Conservation (phyloP, 1,284 basidiomycete genomes). For the Ustilago trichophora region DNA sequence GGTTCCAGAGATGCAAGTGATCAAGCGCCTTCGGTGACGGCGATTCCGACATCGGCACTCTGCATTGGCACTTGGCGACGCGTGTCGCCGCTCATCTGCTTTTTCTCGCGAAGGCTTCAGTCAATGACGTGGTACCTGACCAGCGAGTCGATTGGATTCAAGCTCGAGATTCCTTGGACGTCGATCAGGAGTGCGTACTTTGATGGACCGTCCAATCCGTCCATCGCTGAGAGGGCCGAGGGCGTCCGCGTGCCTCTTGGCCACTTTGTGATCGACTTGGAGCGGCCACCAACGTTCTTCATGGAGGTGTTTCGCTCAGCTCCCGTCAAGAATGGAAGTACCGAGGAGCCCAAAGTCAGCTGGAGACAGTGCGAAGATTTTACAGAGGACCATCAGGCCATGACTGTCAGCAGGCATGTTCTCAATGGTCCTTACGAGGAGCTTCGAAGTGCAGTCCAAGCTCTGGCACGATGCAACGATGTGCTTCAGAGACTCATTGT, state of each 20-base stretch:
- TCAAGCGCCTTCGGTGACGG: conserved; percentile 28
- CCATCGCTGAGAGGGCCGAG: conserved; percentile 47
- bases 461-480: conserved; percentile 28
- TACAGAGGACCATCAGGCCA: conserved; percentile 57
- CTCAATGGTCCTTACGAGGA: conserved; percentile 56
- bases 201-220: conserved; percentile 33
- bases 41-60: conserved; percentile 47
- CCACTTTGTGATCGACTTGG: conserved; percentile 47
- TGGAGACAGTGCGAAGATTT: conserved; percentile 62
- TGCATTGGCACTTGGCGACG: conserved; percentile 58
- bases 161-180: conserved; percentile 54
- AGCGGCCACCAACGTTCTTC: conserved; percentile 56
- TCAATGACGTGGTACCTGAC: conserved; percentile 54
- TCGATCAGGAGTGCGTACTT: conserved; percentile 39
- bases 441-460: conserved; percentile 43
- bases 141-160: conserved; percentile 58
- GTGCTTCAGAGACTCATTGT: conserved; percentile 28
- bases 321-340: conserved; percentile 16
- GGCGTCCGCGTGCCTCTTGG: conserved; percentile 46
- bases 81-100: conserved; percentile 56
- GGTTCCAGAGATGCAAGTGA: conserved; percentile 10
- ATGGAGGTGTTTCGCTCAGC: conserved; percentile 58
- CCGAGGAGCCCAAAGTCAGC: conserved; percentile 36
- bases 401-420: conserved; percentile 39
- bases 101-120: conserved; percentile 52